Evolutionary conservation across 176 grass and related monocot species (phyloP), one percentile per base, ranked within the genome.

Genomic region (Aegilops speltoides): DNA sequence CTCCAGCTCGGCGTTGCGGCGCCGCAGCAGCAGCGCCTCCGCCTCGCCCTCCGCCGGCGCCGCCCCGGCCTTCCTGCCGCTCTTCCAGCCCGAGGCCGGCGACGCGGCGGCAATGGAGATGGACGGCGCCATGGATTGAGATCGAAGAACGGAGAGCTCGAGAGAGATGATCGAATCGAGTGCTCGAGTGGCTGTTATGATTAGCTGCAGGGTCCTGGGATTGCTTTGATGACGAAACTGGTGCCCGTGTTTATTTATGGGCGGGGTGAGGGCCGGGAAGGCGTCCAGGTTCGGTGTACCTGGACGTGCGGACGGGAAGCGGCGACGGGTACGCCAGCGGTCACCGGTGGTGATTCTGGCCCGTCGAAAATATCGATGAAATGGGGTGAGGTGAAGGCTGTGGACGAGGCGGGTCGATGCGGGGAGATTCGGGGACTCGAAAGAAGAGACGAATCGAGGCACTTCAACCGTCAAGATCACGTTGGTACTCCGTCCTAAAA

Each of bases 1-100:
- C 91, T 98, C 93, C 75, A 98, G 95, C 79, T 98, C 91, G 8
- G 23, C 82, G 83, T 98, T 98, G 33, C 86, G 56, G 33, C 85
- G 89, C 85, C 87, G 79, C 16, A 98, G 91, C 31, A 80, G 50
- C 76, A 89, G 86, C 77, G 84, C 81, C 61, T 91, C 82, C 78
- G 31, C 64, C 46, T n/a, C 89, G 14, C 24, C 41, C 22, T 14
- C 0, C 57, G 19, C 28, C 7, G 74, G 22, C 45, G 45, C 24
- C 2, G 41, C 9, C 1, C 4, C 36, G 38, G 38, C 8, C 40
- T 74, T 46, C 71, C 25, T 46, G 71, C 71, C 12, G 37, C n/a
- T 16, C 79, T 25, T 48, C 26, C 46, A 60, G 12, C 23, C 45
- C 0, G 52, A 64, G 5, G 79, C 15, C 32, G 83, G 70, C 36